These are phyloP conservation scores for Lindgomyces ingoldianus DNA, from an alignment of 495 filamentous ascomycete genomes.

Conservation along the genomic window DNA sequence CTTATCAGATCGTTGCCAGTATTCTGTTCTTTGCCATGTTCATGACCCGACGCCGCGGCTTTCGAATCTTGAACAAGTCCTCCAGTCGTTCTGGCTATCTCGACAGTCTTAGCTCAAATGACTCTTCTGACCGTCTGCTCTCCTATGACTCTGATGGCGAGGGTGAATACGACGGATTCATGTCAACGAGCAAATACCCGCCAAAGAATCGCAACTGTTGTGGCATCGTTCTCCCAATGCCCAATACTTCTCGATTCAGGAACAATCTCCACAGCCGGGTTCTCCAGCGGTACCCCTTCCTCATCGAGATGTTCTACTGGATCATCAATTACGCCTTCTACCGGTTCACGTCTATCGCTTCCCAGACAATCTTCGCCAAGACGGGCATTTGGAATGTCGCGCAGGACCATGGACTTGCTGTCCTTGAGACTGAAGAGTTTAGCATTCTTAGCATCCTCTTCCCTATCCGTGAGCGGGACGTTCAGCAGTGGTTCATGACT, in stretches of 20 bases:
- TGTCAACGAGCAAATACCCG: slow-evolving; percentile 44
- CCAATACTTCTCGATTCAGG: slow-evolving; percentile 60
- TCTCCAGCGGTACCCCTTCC: slow-evolving; percentile 40
- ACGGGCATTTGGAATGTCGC: slow-evolving; percentile 67
- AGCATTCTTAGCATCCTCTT: slow-evolving; percentile 57
- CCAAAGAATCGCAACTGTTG: slow-evolving; percentile 53
- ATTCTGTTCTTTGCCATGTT: slow-evolving; percentile 61
- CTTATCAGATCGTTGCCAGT: slow-evolving; percentile 55
- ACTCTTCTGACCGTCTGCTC: slow-evolving; percentile 49
- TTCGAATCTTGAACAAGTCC: slow-evolving; percentile 47
- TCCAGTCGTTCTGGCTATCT: slow-evolving; percentile 39
- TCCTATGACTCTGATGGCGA: slow-evolving; percentile 42
- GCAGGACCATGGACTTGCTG: slow-evolving; percentile 60
- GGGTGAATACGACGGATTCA: slow-evolving; percentile 35
- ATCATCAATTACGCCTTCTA: slow-evolving; percentile 67
- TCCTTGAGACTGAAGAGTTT: slow-evolving; percentile 64
- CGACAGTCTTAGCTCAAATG: slow-evolving; percentile 45
- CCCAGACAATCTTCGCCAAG: slow-evolving; percentile 58
- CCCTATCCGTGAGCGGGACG: slow-evolving; percentile 55
- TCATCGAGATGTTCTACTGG: slow-evolving; percentile 43
- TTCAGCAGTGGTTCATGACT: slow-evolving; percentile 63
- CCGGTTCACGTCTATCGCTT: slow-evolving; percentile 59
- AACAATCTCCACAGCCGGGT: slow-evolving; percentile 59
- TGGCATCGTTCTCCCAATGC: slow-evolving; percentile 53
- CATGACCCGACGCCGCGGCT: slow-evolving; percentile 56